These are phyloP conservation scores for Typha latifolia DNA, from an alignment of 176 grass and related monocot genomes.

Conservation along the genomic window DNA sequence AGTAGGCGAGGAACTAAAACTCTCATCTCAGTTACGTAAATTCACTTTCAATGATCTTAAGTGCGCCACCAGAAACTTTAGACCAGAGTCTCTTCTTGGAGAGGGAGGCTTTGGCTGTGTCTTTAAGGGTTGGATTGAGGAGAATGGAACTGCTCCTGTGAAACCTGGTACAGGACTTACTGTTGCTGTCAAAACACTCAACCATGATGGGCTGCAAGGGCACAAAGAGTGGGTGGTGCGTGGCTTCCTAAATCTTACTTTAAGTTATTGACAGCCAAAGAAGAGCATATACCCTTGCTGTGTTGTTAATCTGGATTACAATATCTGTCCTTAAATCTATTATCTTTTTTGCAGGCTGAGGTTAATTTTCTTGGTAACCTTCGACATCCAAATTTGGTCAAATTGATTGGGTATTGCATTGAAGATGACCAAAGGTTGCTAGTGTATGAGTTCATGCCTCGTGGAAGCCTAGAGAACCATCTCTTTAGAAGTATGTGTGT, in stretches of 20 bases:
- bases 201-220: slow-evolving; percentile 97
- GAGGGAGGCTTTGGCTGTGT: slow-evolving; percentile 99
- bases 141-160: slow-evolving; percentile 96
- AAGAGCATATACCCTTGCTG: no score
- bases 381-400: slow-evolving; percentile 93
- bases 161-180: slow-evolving; percentile 96
- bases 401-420: slow-evolving; percentile 95
- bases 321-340: slow-evolving; percentile 10
- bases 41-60: slow-evolving; percentile 95
- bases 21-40: slow-evolving; percentile 75
- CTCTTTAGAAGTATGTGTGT: slow-evolving; percentile 87
- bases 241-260: slow-evolving; percentile 16
- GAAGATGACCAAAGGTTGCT: slow-evolving; percentile 99
- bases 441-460: slow-evolving; percentile 96
- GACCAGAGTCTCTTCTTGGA: slow-evolving; percentile 92
- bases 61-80: slow-evolving; percentile 89
- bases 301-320: neutral
- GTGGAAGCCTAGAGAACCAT: slow-evolving; percentile 98
- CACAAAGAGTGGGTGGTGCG: slow-evolving; percentile 99
- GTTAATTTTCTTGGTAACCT: slow-evolving; percentile 99
- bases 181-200: slow-evolving; percentile 95
- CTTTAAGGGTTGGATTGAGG: slow-evolving; percentile 99
- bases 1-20: slow-evolving; percentile 84
- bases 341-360: slow-evolving; percentile 50
- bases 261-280: neutral